phyloP scores from a whole-genome alignment of 345 rosid species.

The Conringia planisiliqua region DNA sequence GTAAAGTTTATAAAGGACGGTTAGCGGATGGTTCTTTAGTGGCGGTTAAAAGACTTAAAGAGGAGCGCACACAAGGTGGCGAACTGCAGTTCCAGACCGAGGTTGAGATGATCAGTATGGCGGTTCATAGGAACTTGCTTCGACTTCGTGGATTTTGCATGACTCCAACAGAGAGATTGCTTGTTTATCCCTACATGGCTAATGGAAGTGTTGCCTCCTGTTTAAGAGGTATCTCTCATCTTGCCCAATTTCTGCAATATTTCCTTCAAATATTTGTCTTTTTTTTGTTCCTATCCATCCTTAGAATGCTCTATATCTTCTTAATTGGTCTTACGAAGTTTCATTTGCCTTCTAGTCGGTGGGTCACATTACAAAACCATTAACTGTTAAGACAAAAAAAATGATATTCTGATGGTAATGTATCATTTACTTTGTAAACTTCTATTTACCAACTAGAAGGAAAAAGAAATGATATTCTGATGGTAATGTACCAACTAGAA shows the following conservation, averaged over 20 bases:
- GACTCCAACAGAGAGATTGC: constrained; percentile 79
- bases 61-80: constrained; percentile 74
- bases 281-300: neutral
- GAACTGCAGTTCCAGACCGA: constrained; percentile 90
- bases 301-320: neutral
- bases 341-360: neutral
- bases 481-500: no score
- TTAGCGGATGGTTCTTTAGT: constrained; percentile 75
- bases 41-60: constrained; percentile 94
- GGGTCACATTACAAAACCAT: neutral
- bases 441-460: no score
- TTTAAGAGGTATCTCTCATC: constrained; percentile 64
- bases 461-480: no score
- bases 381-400: no score
- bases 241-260: neutral
- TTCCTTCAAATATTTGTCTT: neutral
- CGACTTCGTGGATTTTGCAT: constrained; percentile 85
- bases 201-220: constrained; percentile 97
- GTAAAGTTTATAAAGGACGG: constrained; percentile 86
- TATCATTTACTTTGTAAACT: no score
- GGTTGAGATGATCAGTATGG: constrained; percentile 97
- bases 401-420: no score
- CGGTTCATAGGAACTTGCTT: constrained; percentile 91
- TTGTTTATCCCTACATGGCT: constrained; percentile 93
- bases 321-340: neutral